Evolutionary conservation across 2,329 filamentous ascomycete genomes (phyloP), one percentile per base, ranked within the genome.

Genomic region (Alternaria sp.): DNA sequence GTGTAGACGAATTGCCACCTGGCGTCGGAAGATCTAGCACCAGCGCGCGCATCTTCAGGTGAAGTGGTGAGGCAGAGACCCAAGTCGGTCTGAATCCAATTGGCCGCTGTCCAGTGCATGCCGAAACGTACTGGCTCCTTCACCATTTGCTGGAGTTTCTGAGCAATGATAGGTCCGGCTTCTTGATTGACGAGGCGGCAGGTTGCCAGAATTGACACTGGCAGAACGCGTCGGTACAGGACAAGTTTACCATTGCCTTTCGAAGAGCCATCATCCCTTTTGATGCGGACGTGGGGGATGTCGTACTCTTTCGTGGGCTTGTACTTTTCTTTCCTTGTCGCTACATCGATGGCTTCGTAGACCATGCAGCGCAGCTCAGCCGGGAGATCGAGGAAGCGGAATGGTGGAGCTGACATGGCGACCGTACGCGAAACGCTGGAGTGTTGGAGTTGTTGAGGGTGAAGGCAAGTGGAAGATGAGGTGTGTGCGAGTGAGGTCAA

Each of bases 11-110:
- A 28, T 30, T 13, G 28, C 28, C 11, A 30, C 11, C 6, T 30
- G 28, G 28, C 1, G 5, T 30, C 11, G 28, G 28, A 30, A 6
- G 28, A 12, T 30, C 28, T 30, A 2, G 28, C 28, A 6, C 28
- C 28, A 12, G 11, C 11, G 11, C 6, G 30, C 6, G 30, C 30
- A 7, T 7, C 12, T 15, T 32, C 30, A 32, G 30, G 30, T 32
- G 30, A 32, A 32, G 6, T 32, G 30, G 0, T 8, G 30, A 32
- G 6, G 30, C 30, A 32, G 30, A 0, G 0, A 1, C 8, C 0
- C 3, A 15, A 15, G 30, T 32, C 0, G 3, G 4, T 0, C 6
- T 32, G 13, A 6, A 32, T 8, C 12, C 30, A 15, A 15, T 15
- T 32, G 30, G 6, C 13, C 4, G 13, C 6, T 32, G 12, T 15